phyloP scores from a whole-genome alignment of 148 eudicot species.

The Chenopodium formosanum region DNA sequence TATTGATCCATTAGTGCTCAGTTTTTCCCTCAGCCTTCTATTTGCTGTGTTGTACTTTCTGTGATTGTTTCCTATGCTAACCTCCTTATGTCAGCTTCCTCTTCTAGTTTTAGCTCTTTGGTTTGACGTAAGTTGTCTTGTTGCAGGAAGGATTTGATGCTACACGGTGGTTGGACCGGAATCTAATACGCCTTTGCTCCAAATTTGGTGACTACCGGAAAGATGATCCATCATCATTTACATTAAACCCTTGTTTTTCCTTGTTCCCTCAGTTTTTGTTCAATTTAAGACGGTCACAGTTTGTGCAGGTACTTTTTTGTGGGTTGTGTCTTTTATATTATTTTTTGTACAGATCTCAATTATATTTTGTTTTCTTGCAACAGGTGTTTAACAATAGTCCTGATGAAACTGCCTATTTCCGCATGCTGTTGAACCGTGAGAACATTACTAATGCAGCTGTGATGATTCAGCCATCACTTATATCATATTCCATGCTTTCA shows the following conservation, averaged over 20 bases:
- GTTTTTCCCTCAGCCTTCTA: background rate
- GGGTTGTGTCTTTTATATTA: background rate
- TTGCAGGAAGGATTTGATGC: slow-evolving; percentile 96
- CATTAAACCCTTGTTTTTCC: slow-evolving; percentile 84
- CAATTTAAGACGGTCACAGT: slow-evolving; percentile 86
- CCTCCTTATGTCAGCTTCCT: background rate
- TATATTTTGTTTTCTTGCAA: background rate
- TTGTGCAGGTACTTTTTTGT: slow-evolving; percentile 65
- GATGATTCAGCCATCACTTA: slow-evolving; percentile 95
- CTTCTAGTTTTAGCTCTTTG: background rate
- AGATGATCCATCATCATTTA: slow-evolving; percentile 90
- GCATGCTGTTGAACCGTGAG: slow-evolving; percentile 86
- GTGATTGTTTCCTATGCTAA: background rate
- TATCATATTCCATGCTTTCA: slow-evolving; percentile 80
- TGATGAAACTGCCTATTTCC: slow-evolving; percentile 97
- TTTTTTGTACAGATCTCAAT: background rate
- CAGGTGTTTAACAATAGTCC: slow-evolving; percentile 97
- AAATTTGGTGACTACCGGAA: slow-evolving; percentile 93
- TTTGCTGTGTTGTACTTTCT: background rate
- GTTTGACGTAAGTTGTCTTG: slow-evolving; percentile 10
- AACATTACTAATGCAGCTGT: slow-evolving; percentile 76
- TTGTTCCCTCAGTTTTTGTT: slow-evolving; percentile 96
- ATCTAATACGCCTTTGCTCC: slow-evolving; percentile 81
- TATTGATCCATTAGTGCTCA: background rate
- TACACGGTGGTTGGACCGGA: slow-evolving; percentile 94